Evolutionary conservation across 1,139 yeast genomes (phyloP).

Genomic region (Taphrina pruni): DNA sequence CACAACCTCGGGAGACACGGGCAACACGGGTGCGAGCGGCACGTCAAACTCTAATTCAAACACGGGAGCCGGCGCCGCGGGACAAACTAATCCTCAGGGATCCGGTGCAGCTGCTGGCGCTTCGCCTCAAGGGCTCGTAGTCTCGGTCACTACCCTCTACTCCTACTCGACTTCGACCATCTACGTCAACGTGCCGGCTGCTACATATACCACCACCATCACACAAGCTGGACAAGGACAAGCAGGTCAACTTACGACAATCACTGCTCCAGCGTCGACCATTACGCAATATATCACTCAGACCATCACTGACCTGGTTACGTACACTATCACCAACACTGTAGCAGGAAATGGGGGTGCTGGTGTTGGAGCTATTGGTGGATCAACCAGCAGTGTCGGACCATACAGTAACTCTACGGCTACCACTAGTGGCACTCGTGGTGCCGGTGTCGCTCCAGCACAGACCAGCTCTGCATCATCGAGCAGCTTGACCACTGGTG

Average conservation of each 20-base stretch:
- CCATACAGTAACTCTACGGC: constrained; percentile 12
- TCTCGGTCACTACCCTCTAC: constrained; percentile 4
- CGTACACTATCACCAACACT: constrained; percentile 1
- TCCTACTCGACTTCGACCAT: neutral
- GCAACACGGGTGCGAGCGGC: neutral
- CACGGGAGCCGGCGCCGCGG: constrained; percentile 2
- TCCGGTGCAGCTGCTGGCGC: constrained; percentile 3
- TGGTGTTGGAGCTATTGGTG: constrained; percentile 3
- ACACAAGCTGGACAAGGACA: neutral
- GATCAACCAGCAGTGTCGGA: neutral
- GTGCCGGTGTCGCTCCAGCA: constrained; percentile 9
- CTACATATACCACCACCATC: neutral
- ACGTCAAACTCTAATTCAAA: neutral
- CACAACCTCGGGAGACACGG: neutral
- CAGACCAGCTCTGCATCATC: neutral
- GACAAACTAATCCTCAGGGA: neutral
- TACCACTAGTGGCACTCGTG: neutral
- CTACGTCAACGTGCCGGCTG: neutral
- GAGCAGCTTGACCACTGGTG: neutral
- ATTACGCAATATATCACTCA: neutral
- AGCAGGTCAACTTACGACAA: constrained; percentile 5
- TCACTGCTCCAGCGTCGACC: constrained; percentile 18
- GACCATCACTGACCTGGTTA: constrained; percentile 7
- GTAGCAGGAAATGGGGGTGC: constrained; percentile 2
- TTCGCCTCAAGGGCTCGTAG: neutral